Percentiles rank a stretch among this genome's conserved stretches.
These are phyloP conservation scores for Coemansia sp. DNA, from an alignment of 192 early-diverging fungal genomes.

Conservation along the genomic window DNA sequence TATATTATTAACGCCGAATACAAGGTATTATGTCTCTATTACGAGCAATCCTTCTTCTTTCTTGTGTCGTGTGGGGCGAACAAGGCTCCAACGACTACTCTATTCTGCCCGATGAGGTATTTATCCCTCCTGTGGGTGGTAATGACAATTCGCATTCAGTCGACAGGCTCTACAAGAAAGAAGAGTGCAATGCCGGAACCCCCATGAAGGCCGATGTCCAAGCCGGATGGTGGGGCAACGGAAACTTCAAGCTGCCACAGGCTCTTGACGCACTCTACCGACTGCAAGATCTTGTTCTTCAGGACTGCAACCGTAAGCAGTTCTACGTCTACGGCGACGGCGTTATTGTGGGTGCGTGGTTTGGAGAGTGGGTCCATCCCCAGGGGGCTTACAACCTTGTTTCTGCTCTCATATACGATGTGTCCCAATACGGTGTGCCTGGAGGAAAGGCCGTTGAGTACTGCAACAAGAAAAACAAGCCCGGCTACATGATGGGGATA, in stretches of 20 bases:
- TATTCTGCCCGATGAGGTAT: background rate
- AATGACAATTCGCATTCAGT: background rate
- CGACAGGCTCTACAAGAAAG: background rate
- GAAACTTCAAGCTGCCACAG: background rate
- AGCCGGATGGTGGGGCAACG: slow-evolving; percentile 5
- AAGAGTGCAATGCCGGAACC: background rate
- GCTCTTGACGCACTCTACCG: background rate
- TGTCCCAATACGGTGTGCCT: background rate
- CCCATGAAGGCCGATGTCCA: background rate
- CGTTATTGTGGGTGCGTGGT: background rate
- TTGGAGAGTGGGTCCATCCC: slow-evolving; percentile 2
- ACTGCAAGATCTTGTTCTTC: background rate
- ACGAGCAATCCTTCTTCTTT: background rate
- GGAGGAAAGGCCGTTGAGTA: slow-evolving; percentile 2
- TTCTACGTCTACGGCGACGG: slow-evolving; percentile 3
- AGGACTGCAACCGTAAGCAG: slow-evolving; percentile 2
- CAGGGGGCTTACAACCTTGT: background rate
- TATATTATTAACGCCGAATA: background rate
- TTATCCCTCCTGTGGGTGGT: background rate
- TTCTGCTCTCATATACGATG: background rate
- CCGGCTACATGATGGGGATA: background rate
- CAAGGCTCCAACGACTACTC: background rate
- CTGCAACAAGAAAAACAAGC: background rate
- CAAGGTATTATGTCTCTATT: background rate
- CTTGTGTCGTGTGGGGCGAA: background rate